Conservation (phyloP, 768 basidiomycete genomes). For the Phlegmacium glaucopus region DNA sequence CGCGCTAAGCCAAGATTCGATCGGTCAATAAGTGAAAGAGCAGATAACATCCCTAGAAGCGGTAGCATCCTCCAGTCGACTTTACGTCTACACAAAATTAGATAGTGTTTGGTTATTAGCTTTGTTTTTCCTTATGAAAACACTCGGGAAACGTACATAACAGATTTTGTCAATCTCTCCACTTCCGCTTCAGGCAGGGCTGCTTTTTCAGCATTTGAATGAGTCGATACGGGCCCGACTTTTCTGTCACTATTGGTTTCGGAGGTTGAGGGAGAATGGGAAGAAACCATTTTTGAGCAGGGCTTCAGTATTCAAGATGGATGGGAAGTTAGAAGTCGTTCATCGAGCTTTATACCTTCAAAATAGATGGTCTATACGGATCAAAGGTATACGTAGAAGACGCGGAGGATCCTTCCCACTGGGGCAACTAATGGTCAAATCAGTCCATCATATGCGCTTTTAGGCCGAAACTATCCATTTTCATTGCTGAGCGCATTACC, state of each 20-base stretch:
- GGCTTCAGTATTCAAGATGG: neutral
- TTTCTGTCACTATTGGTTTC: slow-evolving; percentile 2
- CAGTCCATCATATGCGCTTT: no score
- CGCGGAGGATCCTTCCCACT: no score
- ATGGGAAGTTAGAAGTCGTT: neutral
- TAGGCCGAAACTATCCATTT: no score
- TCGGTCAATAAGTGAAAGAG: slow-evolving; percentile 38
- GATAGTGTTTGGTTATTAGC: neutral
- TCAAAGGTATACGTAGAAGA: no score
- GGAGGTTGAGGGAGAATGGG: neutral
- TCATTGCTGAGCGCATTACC: no score
- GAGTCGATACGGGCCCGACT: slow-evolving; percentile 1
- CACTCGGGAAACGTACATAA: slow-evolving; percentile 1
- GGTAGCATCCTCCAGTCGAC: slow-evolving; percentile 39
- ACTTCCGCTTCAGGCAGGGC: slow-evolving; percentile 8
- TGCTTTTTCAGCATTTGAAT: slow-evolving; percentile 1
- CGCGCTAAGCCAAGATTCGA: slow-evolving; percentile 40
- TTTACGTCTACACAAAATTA: slow-evolving; percentile 25
- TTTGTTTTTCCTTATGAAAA: neutral
- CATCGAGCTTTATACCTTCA: neutral
- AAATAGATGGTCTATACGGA: neutral
- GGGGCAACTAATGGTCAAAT: no score
- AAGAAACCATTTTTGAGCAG: neutral
- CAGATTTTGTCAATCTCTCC: neutral
- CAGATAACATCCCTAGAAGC: slow-evolving; percentile 35